Base-by-base conservation (phyloP, 129 eudicot genomes). In the Calendula officinalis region DNA sequence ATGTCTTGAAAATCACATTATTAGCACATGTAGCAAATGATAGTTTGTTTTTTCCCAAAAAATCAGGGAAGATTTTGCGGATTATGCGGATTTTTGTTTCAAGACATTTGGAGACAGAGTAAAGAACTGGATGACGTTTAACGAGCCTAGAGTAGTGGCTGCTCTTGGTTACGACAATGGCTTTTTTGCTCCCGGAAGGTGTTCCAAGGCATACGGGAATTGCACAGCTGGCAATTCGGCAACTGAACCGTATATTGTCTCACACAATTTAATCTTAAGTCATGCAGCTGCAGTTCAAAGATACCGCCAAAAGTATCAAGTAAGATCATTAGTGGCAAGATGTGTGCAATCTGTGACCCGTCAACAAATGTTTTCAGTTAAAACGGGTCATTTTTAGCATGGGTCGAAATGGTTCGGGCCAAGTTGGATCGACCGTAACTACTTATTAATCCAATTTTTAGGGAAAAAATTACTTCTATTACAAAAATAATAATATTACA, bases 81-180 rank as follows among this genome's bases (percentile, higher is more conserved):
- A 87, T 78, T 87, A 82, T 69, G 95, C 97, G 8, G 95, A 91
- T 5, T 87, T 91, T 27, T 91, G 97, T 61, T 91, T 91, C 79
- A 84, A 87, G 88, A 80, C 83, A 66, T 91, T 84, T 54, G 95
- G 97, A 43, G 97, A 87, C 70, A 80, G 95, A 69, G 97, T 91
- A 47, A 86, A 78, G 75, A 86, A 91, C 55, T 91, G 97, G 97
- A 67, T 82, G 72, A 84, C 97, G 0, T 87, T 91, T 65, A 91
- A 91, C 56, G 97, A 91, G 75, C 95, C 95, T 3, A 71, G 94
- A 77, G 94, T 91, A 3, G 84, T 91, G 16, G 95, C 95, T 30
- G 85, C 89, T 39, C 87, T 86, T 34, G 97, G 97, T 30, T 91
- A 91, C 43, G 95, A 91, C 58, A 71, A 49, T 27, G 95, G 95